Evolutionary conservation across 257 asterid species (phyloP).

Genomic region (Capsicum rhomboideum): DNA sequence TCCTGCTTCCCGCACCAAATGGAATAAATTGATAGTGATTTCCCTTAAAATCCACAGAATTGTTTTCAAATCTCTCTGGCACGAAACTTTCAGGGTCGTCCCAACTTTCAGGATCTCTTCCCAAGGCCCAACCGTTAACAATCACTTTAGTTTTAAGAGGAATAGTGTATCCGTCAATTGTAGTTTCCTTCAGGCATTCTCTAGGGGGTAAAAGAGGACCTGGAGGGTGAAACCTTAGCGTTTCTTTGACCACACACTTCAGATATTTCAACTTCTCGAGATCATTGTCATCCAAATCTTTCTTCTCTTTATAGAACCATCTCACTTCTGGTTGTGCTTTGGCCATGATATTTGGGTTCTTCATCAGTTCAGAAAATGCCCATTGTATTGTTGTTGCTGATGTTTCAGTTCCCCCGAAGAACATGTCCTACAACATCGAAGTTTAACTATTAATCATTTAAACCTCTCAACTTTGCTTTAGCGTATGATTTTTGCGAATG

Average conservation of each 20-base stretch:
- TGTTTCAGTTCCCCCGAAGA: slow-evolving; percentile 1
- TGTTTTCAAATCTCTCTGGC: slow-evolving; percentile 15
- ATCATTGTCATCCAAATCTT: not conserved
- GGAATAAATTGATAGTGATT: not conserved
- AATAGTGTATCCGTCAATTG: not conserved
- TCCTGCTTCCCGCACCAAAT: slow-evolving; percentile 16
- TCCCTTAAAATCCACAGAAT: slow-evolving; percentile 1
- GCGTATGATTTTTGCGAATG: not conserved
- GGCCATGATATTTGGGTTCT: slow-evolving; percentile 1
- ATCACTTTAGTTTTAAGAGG: slow-evolving; percentile 1
- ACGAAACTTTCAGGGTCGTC: not conserved
- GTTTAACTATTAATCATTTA: not conserved
- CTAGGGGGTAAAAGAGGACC: slow-evolving; percentile 1
- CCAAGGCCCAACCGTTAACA: slow-evolving; percentile 9
- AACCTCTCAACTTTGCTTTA: too few relatives aligned
- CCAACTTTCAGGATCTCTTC: slow-evolving; percentile 15
- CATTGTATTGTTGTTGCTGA: slow-evolving; percentile 4
- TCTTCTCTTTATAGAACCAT: not conserved
- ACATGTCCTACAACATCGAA: not conserved
- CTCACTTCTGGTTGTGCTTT: not conserved
- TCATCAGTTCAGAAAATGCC: slow-evolving; percentile 12
- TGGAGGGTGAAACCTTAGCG: slow-evolving; percentile 10
- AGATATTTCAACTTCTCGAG: not conserved
- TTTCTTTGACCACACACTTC: slow-evolving; percentile 6
- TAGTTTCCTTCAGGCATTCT: slow-evolving; percentile 1